phyloP scores from a whole-genome alignment of 805 yeast genomes.

The Candida andamanensis region DNA sequence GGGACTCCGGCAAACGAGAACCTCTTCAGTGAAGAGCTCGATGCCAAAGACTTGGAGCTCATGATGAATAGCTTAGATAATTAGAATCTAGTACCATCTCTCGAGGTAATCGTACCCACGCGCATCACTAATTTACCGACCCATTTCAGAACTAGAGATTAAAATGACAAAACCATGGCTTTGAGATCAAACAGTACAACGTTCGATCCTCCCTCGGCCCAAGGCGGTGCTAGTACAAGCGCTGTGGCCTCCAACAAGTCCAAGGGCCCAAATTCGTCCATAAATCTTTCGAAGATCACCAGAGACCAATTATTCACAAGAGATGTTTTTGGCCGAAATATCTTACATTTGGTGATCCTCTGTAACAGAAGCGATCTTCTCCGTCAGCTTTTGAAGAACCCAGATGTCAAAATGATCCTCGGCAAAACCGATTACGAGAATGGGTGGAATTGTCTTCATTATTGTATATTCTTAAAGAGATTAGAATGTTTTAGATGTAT shows the following conservation, averaged over 20 bases:
- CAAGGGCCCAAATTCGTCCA: background rate
- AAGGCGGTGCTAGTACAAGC: too few species aligned
- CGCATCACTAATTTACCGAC: too few species aligned
- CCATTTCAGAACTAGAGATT: too few species aligned
- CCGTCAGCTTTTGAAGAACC: conserved; percentile 41
- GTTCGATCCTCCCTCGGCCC: too few species aligned
- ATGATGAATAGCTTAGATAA: conserved; percentile 11
- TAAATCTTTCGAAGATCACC: conserved; percentile 4
- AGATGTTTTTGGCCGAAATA: conserved; percentile 68
- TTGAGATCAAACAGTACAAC: too few species aligned
- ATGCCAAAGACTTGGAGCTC: conserved; percentile 12
- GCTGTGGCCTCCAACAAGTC: background rate
- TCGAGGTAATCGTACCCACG: too few species aligned
- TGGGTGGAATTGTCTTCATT: conserved; percentile 79
- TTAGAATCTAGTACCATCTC: background rate
- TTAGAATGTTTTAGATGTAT: conserved; percentile 46
- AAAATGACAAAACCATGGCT: too few species aligned
- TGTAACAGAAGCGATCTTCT: conserved; percentile 46
- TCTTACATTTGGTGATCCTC: conserved; percentile 53
- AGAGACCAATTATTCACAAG: conserved; percentile 25
- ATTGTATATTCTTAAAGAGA: conserved; percentile 55
- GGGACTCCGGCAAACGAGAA: conserved; percentile 5
- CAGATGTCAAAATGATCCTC: conserved; percentile 38
- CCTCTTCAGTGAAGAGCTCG: conserved; percentile 8
- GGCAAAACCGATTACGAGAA: conserved; percentile 60